Evolutionary conservation across 495 filamentous ascomycete species (phyloP), one percentile per base, ranked within the genome.

Genomic region (Aspergillus saccharolyticus): DNA sequence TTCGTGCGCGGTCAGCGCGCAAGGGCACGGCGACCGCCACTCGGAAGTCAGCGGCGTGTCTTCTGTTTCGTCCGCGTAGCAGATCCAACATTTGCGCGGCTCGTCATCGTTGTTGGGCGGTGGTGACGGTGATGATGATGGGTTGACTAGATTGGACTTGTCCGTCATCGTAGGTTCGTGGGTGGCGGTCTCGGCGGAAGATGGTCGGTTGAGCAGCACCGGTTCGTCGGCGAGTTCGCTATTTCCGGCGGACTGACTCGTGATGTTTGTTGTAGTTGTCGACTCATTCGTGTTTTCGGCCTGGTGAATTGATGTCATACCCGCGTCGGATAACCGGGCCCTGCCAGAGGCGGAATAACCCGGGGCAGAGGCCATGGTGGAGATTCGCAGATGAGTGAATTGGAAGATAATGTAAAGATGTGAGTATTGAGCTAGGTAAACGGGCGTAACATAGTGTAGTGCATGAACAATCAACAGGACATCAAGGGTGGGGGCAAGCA

Each of bases 11-110:
- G 87, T 88, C 30, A 98, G 76, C 19, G 86, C 88, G 73, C 94
- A 98, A 0, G 85, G 86, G 70, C 94, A 98, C 8, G 94, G 90
- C 19, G 82, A 87, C 17, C 89, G 84, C 91, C 93, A 97, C 65
- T 86, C 79, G n/a, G 77, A 68, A 20, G 83, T 83, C 4, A 83
- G 76, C 42, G 80, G 77, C 33, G 76, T 78, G 54, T 90, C 87
- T 60, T 96, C 90, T 20, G 85, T 91, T 59, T 91, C 85, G 60
- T 93, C 89, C 53, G 81, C 80, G 64, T 94, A 89, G 74, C 94
- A 98, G 64, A 98, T 92, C 87, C 90, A 97, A 72, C 94, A 98
- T 72, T 85, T 86, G 33, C 83, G 84, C 22, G 86, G 78, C 51
- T 81, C 79, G 3, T 75, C 66, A 20, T 62, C 55, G 45, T 25